Evolutionary conservation across 305 asterid species (phyloP).

Genomic region (Fraxinus latifolia): DNA sequence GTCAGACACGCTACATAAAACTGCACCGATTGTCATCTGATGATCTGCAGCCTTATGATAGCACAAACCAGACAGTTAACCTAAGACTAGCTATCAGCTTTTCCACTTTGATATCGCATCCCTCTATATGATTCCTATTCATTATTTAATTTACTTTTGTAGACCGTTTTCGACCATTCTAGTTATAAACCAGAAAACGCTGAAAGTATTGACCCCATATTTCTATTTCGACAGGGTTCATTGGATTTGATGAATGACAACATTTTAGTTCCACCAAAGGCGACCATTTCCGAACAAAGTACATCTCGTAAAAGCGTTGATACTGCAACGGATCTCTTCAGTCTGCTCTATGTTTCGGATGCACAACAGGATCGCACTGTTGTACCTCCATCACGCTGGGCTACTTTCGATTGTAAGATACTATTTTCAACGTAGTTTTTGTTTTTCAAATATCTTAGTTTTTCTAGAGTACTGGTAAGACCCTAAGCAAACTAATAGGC

Average conservation of each 20-base stretch:
- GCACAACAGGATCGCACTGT: conserved; percentile 57
- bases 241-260: conserved; percentile 42
- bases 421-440: background rate
- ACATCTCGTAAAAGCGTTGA: conserved; percentile 38
- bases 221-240: conserved; percentile 50
- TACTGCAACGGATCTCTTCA: conserved; percentile 60
- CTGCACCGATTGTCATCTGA: background rate
- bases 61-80: background rate
- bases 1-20: background rate
- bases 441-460: background rate
- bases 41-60: background rate
- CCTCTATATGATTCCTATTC: background rate
- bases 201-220: conserved; percentile 3
- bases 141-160: background rate
- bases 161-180: background rate
- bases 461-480: background rate
- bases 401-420: conserved; percentile 85
- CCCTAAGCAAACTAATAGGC: background rate
- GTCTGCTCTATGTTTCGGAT: conserved; percentile 63
- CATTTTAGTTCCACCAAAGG: conserved; percentile 35
- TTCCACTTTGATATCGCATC: background rate
- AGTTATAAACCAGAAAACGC: background rate
- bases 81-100: background rate
- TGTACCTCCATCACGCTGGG: conserved; percentile 95
- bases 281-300: conserved; percentile 14